A percentile compares a stretch with the other conserved stretches of the same genome.
phyloP scores from a whole-genome alignment of 192 early-diverging fungal genomes.

The Backusella australiensis region DNA sequence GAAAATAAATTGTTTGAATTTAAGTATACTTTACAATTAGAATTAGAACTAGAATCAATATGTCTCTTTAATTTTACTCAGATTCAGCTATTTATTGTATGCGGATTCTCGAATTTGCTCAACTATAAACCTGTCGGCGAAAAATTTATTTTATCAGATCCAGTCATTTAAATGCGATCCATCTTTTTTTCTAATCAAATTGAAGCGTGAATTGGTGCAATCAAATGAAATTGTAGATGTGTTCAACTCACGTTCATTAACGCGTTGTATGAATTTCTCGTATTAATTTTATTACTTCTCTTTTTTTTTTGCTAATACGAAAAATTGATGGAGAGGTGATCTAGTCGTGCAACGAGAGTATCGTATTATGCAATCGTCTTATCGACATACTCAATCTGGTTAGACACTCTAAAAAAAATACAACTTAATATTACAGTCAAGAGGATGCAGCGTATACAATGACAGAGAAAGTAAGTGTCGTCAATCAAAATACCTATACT shows the following conservation, averaged over 20 bases:
- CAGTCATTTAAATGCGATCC: no score
- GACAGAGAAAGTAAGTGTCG: not conserved
- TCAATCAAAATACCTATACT: no score
- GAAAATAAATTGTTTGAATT: not conserved
- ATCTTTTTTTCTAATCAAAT: not conserved
- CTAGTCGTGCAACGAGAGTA: not conserved
- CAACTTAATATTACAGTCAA: not conserved
- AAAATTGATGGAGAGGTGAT: not conserved
- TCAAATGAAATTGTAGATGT: not conserved
- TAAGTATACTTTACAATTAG: no score
- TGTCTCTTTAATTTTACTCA: no score
- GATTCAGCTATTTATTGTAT: no score
- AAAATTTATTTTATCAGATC: no score
- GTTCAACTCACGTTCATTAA: not conserved
- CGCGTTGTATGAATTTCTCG: not conserved
- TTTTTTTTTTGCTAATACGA: not conserved
- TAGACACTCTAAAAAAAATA: not conserved
- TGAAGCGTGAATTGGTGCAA: not conserved
- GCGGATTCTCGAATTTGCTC: no score
- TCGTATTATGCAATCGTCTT: not conserved
- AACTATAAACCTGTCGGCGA: no score
- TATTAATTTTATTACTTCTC: no score
- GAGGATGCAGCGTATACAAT: not conserved
- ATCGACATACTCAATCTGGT: not conserved
- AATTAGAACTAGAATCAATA: no score